These are phyloP conservation scores for Fusarium drepaniforme DNA, from an alignment of 2,329 filamentous ascomycete genomes.

Conservation along the genomic window DNA sequence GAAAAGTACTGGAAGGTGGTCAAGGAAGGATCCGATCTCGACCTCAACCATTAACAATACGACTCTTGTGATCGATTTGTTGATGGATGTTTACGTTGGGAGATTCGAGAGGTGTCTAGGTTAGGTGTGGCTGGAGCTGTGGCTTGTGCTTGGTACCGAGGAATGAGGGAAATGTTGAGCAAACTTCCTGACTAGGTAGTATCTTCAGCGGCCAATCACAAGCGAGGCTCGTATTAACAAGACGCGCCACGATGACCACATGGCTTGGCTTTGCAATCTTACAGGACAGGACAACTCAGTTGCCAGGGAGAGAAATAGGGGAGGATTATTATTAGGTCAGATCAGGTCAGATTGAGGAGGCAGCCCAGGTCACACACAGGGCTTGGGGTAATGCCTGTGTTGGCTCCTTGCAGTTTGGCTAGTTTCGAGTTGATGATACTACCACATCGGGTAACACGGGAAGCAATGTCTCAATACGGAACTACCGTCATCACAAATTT, in stretches of 20 bases:
- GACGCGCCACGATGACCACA: neutral
- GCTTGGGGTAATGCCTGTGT: neutral
- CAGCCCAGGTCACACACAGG: neutral
- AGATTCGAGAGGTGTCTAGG: neutral
- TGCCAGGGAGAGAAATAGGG: neutral
- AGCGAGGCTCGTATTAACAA: neutral
- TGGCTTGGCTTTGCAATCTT: neutral
- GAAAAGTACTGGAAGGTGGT: slow-evolving; percentile 8
- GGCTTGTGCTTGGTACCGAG: neutral
- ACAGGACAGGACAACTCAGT: neutral
- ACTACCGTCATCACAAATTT: neutral
- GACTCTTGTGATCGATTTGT: neutral
- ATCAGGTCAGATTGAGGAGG: neutral
- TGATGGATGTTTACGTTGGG: neutral
- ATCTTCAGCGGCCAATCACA: neutral
- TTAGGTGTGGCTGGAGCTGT: neutral
- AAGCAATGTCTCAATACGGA: neutral
- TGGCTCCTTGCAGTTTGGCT: neutral
- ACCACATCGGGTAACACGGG: neutral
- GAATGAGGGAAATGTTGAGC: neutral
- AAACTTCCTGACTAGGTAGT: neutral
- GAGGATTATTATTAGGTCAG: neutral
- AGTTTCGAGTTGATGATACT: neutral
- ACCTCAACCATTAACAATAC: neutral
- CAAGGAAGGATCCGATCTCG: neutral